These are phyloP conservation scores for Thelonectria olida DNA, from an alignment of 2,329 filamentous ascomycete species.

Conservation along the genomic window DNA sequence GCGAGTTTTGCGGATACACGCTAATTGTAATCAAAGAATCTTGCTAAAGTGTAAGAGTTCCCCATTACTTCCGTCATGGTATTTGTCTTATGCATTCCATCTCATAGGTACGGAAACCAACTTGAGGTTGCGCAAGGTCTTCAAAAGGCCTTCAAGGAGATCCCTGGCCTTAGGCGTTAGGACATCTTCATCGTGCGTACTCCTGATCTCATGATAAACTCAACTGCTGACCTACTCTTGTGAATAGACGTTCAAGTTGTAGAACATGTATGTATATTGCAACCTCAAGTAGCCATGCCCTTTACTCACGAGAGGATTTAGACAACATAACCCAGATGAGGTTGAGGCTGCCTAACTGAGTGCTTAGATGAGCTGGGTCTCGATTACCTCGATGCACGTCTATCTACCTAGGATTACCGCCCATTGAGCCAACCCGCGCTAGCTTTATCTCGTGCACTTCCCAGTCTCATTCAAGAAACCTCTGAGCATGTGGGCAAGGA, in stretches of 20 bases:
- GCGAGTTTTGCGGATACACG: not conserved
- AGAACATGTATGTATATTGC: not conserved
- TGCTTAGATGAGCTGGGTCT: slow-evolving; percentile 5
- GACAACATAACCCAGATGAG: not conserved
- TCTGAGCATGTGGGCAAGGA: not conserved
- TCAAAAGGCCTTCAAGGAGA: not conserved
- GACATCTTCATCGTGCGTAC: slow-evolving; percentile 1
- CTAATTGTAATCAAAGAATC: not conserved
- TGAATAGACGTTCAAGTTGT: not conserved
- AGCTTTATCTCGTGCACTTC: slow-evolving; percentile 16
- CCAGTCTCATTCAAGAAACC: slow-evolving; percentile 7
- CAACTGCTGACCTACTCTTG: not conserved
- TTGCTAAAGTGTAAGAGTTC: not conserved
- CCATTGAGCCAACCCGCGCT: not conserved
- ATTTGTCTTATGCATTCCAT: not conserved
- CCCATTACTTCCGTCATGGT: not conserved
- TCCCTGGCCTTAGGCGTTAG: not conserved
- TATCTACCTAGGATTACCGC: not conserved
- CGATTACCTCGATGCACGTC: slow-evolving; percentile 7
- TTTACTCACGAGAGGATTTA: not conserved
- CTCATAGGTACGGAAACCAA: slow-evolving; percentile 1
- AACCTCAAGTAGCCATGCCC: not conserved
- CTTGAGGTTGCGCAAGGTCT: not conserved
- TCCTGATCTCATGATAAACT: not conserved
- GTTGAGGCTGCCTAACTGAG: slow-evolving; percentile 9